Percentiles rank a stretch among this genome's conserved stretches.
These are phyloP conservation scores for Ustilago curta DNA, from an alignment of 1,284 basidiomycete species.

Conservation along the genomic window DNA sequence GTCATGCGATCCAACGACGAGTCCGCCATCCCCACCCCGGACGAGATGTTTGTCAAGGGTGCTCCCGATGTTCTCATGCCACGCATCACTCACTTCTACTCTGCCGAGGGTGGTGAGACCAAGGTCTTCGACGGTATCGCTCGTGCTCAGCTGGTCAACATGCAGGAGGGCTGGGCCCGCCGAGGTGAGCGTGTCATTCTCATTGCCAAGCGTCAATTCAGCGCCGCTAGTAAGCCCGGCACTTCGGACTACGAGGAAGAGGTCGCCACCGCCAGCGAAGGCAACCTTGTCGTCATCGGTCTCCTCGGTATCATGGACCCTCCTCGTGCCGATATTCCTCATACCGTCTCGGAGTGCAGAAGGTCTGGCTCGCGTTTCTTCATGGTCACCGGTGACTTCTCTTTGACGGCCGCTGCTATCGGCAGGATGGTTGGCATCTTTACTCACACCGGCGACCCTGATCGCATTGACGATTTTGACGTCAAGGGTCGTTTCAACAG, in stretches of 20 bases:
- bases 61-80: conserved; percentile 70
- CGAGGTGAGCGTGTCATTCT: conserved; percentile 77
- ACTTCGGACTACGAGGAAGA: conserved; percentile 34
- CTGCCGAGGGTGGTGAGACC: conserved; percentile 30
- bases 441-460: conserved; percentile 69
- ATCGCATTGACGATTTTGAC: conserved; percentile 70
- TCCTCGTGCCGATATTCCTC: conserved; percentile 75
- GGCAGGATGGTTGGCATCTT: conserved; percentile 76
- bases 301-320: conserved; percentile 78
- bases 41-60: conserved; percentile 59
- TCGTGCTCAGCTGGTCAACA: conserved; percentile 31
- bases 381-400: conserved; percentile 79
- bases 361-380: conserved; percentile 77
- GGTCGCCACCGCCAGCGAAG: conserved; percentile 60
- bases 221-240: conserved; percentile 24
- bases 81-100: conserved; percentile 59
- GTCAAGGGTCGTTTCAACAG: conserved; percentile 20
- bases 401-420: conserved; percentile 75
- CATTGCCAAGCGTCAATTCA: conserved; percentile 70
- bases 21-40: conserved; percentile 59
- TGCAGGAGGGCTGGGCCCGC: conserved; percentile 72
- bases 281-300: conserved; percentile 75
- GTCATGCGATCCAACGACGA: conserved; percentile 66
- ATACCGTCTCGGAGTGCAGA: conserved; percentile 73
- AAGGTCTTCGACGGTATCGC: conserved; percentile 26